These are phyloP conservation scores for Furcasterigmium sp. DNA, from an alignment of 2,329 filamentous ascomycete species.

Conservation along the genomic window DNA sequence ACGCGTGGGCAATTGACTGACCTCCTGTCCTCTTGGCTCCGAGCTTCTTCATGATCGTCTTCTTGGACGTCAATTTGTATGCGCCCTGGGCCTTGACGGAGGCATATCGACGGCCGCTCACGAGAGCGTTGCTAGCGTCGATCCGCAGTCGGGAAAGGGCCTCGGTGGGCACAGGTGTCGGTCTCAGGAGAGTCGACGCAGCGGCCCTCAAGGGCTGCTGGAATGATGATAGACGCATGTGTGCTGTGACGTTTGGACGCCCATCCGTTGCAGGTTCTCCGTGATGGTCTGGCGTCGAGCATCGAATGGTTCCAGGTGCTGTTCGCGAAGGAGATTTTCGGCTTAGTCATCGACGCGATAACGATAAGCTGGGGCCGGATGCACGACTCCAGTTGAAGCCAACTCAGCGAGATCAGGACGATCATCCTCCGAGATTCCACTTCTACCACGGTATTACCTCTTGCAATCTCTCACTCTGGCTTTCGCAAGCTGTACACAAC, in stretches of 20 bases:
- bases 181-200: constrained; percentile 21
- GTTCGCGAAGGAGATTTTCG: constrained; percentile 18
- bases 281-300: background rate
- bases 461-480: too few relatives aligned
- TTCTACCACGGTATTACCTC: background rate
- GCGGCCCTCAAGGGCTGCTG: constrained; percentile 40
- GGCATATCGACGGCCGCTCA: constrained; percentile 48
- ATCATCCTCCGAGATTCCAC: background rate
- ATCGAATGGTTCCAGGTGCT: background rate
- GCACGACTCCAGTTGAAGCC: background rate
- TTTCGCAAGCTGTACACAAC: background rate
- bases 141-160: constrained; percentile 9
- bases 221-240: constrained; percentile 41
- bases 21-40: constrained; percentile 91
- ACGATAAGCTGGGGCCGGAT: constrained; percentile 16
- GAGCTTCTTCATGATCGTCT: constrained; percentile 70
- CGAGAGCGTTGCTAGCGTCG: constrained; percentile 28
- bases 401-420: background rate
- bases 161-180: constrained; percentile 13
- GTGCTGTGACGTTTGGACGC: constrained; percentile 9
- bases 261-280: constrained; percentile 6
- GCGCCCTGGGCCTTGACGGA: constrained; percentile 61
- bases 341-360: constrained; percentile 28
- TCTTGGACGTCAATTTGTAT: constrained; percentile 59
- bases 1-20: constrained; percentile 28